These are phyloP conservation scores for Boletus huronensis DNA, from an alignment of 768 basidiomycete genomes.

Conservation along the genomic window DNA sequence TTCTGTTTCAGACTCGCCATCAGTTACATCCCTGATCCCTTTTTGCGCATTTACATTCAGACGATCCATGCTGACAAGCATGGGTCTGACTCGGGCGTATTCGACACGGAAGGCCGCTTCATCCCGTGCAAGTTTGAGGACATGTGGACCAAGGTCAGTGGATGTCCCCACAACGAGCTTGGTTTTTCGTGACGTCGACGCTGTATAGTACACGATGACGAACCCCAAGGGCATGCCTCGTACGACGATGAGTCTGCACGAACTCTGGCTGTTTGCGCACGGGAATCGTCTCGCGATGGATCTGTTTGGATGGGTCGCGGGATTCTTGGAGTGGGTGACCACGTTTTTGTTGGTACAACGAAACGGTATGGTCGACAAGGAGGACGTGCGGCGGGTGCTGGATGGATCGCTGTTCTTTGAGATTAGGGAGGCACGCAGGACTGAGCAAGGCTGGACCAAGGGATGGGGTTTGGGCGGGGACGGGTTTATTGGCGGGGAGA, in stretches of 20 bases:
- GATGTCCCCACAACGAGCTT: too few relatives aligned
- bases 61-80: conserved; percentile 39
- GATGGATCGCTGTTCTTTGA: conserved; percentile 41
- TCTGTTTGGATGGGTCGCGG: conserved; percentile 36
- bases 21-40: conserved; percentile 38
- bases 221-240: conserved; percentile 6
- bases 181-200: not conserved
- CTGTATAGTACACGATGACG: conserved; percentile 15
- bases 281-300: conserved; percentile 36
- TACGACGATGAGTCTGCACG: conserved; percentile 27
- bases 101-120: conserved; percentile 42
- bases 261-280: conserved; percentile 31
- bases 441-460: conserved; percentile 25
- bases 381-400: conserved; percentile 40
- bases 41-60: conserved; percentile 37
- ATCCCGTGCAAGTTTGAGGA: conserved; percentile 41
- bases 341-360: conserved; percentile 39
- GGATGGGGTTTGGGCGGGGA: conserved; percentile 31
- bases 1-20: conserved; percentile 13
- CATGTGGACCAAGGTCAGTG: conserved; percentile 39
- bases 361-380: conserved; percentile 39
- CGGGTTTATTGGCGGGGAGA: conserved; percentile 31
- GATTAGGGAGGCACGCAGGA: conserved; percentile 23
- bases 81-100: conserved; percentile 42
- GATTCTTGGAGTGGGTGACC: conserved; percentile 37